These are phyloP conservation scores for Xerocomellus chrysenteron DNA, from an alignment of 768 basidiomycete species.

Conservation along the genomic window DNA sequence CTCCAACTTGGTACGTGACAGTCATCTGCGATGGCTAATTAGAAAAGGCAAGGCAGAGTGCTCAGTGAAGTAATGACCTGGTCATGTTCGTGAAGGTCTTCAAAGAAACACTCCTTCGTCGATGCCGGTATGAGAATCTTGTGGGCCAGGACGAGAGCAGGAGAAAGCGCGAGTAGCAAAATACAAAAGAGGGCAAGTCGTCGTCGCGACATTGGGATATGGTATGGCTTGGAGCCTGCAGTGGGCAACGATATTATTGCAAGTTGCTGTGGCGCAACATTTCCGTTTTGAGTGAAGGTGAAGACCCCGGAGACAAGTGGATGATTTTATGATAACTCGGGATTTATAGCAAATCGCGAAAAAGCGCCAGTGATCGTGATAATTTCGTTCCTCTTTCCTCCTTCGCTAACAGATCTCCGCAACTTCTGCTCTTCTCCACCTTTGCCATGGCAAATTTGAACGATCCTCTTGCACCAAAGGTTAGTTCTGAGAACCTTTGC, in stretches of 20 bases:
- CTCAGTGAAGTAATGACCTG: constrained; percentile 49
- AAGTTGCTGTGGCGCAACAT: neutral
- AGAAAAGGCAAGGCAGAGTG: neutral
- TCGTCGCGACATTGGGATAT: constrained; percentile 36
- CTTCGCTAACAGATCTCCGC: constrained; percentile 12
- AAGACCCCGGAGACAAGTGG: constrained; percentile 29
- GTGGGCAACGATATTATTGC: neutral
- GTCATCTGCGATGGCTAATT: constrained; percentile 71
- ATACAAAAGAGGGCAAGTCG: constrained; percentile 42
- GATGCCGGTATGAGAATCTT: constrained; percentile 74
- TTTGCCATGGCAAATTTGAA: constrained; percentile 53
- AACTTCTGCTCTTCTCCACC: constrained; percentile 11
- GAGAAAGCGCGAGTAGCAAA: constrained; percentile 35
- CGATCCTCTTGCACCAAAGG: constrained; percentile 72
- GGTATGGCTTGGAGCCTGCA: too few relatives aligned
- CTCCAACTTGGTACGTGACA: constrained; percentile 97
- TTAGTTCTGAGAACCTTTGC: constrained; percentile 36
- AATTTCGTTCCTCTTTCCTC: constrained; percentile 21
- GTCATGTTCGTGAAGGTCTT: constrained; percentile 89
- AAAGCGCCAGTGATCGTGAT: constrained; percentile 21
- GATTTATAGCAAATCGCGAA: constrained; percentile 15
- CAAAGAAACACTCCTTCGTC: constrained; percentile 93
- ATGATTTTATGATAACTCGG: constrained; percentile 5
- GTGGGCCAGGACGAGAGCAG: constrained; percentile 52
- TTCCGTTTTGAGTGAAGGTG: constrained; percentile 3